Evolutionary conservation across 345 rosid genomes (phyloP), one percentile per base, ranked within the genome.

Genomic region (Clausena lansium): DNA sequence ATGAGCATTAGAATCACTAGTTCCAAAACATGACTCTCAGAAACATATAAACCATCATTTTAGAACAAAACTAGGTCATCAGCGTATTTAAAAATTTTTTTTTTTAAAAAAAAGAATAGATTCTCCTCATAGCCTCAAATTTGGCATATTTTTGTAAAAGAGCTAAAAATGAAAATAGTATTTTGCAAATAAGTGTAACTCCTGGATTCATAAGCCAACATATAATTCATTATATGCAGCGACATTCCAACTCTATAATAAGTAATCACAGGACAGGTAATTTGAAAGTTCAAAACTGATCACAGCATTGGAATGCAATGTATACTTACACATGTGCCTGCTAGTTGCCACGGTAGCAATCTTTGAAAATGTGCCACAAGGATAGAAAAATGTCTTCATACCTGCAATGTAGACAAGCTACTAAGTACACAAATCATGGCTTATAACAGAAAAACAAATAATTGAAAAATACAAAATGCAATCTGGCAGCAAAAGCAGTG

Each of bases 351-450:
- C 99, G 59, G 94, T 82, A 41, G 95, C 95, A 80, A 96, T 88
- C 87, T 84, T 94, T 41, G 98, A 89, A 81, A 96, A 84, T 66
- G 98, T 92, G 71, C 94, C 97, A 76, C 99, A 96, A 15, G 98
- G 99, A 81, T 82, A 96, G 83, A 94, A 91, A 75, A 89, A 85
- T 76, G 99, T 91, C 89, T 84, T 94, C 58, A 94, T 55, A 79
- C 98, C 99, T 96, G 91, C 79, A 78, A 75, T 70, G 9, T 17
- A 38, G 45, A 66, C 30, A 54, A 24, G 36, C 54, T 57, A 47
- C 65, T 80, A 52, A 81, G 74, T 72, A 41, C 14, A 22, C 22
- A 27, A 35, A 55, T 52, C 52, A 45, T 20, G 9, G 36, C 35
- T 30, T 15, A 30, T 19, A 63, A 30, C 38, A 30, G 67, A 33